These are phyloP conservation scores for Fusarium hostae DNA, from an alignment of 2,329 filamentous ascomycete genomes.

Conservation along the genomic window DNA sequence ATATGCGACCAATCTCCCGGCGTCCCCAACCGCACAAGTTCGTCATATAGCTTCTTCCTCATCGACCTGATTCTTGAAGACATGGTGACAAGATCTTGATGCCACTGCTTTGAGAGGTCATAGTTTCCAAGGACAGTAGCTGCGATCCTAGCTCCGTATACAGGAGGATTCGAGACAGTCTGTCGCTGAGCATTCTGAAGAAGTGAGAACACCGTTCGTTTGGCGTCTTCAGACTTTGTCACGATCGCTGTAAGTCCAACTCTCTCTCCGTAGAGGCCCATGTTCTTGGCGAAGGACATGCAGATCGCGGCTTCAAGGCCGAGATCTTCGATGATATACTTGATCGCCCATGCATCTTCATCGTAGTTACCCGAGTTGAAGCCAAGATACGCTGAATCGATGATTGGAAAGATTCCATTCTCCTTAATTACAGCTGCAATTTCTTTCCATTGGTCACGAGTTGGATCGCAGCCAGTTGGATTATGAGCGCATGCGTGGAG, in stretches of 20 bases:
- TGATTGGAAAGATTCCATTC: conserved; percentile 34
- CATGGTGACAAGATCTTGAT: conserved; percentile 51
- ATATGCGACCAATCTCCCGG: conserved; percentile 54
- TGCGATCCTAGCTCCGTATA: conserved; percentile 51
- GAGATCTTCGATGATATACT: conserved; percentile 45
- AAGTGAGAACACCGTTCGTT: conserved; percentile 42
- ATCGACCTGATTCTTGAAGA: conserved; percentile 50
- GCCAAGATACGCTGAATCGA: conserved; percentile 39
- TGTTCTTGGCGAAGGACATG: conserved; percentile 72
- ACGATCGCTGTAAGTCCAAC: conserved; percentile 48
- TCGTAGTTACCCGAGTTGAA: conserved; percentile 42
- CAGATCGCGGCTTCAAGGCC: conserved; percentile 64
- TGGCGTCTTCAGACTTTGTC: conserved; percentile 24
- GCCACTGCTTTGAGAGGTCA: conserved; percentile 48
- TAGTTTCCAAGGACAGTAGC: conserved; percentile 47
- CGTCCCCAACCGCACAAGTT: conserved; percentile 46
- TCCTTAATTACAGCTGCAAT: conserved; percentile 28
- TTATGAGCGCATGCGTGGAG: conserved; percentile 58
- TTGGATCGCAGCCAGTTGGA: conserved; percentile 55
- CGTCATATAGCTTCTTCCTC: conserved; percentile 49
- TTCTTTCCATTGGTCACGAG: conserved; percentile 38
- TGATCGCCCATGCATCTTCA: conserved; percentile 40
- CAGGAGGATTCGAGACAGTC: conserved; percentile 51
- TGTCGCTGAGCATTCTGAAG: conserved; percentile 49
- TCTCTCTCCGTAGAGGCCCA: conserved; percentile 57